These are phyloP conservation scores for Termitomyces sp. DNA, from an alignment of 768 basidiomycete genomes.

Conservation along the genomic window DNA sequence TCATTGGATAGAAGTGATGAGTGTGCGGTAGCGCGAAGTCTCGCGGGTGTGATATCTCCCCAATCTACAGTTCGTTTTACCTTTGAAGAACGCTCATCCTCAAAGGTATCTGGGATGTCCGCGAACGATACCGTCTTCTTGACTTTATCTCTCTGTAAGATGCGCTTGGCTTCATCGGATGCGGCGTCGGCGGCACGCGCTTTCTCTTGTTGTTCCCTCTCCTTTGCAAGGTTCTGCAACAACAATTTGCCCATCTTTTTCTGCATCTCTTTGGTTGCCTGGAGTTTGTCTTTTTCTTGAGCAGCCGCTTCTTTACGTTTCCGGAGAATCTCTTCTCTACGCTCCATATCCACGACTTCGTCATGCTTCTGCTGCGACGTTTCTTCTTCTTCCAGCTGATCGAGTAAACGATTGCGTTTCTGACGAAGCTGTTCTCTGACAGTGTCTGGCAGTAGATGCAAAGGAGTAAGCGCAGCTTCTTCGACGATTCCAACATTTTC, in stretches of 20 bases:
- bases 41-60: conserved; percentile 52
- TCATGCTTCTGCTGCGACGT: conserved; percentile 34
- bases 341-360: conserved; percentile 32
- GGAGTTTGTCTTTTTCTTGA: conserved; percentile 31
- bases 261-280: conserved; percentile 49
- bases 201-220: conserved; percentile 31
- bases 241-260: conserved; percentile 77
- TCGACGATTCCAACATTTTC: conserved; percentile 19
- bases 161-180: conserved; percentile 20
- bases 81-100: conserved; percentile 13
- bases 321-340: conserved; percentile 40
- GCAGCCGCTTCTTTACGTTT: conserved; percentile 43
- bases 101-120: conserved; percentile 29
- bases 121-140: conserved; percentile 69
- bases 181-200: conserved; percentile 26
- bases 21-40: conserved; percentile 33
- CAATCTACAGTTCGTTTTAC: conserved; percentile 27
- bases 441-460: conserved; percentile 36
- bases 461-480: conserved; percentile 41
- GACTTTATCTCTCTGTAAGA: conserved; percentile 21
- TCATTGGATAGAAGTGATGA: conserved; percentile 31
- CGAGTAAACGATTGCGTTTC: conserved; percentile 61
- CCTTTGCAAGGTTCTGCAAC: conserved; percentile 37
- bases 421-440: conserved; percentile 46
- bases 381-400: conserved; percentile 71